Percentiles rank a stretch among this genome's conserved stretches.
phyloP scores from a whole-genome alignment of 1,139 yeast genomes.

The Spathaspora jeffriesii region DNA sequence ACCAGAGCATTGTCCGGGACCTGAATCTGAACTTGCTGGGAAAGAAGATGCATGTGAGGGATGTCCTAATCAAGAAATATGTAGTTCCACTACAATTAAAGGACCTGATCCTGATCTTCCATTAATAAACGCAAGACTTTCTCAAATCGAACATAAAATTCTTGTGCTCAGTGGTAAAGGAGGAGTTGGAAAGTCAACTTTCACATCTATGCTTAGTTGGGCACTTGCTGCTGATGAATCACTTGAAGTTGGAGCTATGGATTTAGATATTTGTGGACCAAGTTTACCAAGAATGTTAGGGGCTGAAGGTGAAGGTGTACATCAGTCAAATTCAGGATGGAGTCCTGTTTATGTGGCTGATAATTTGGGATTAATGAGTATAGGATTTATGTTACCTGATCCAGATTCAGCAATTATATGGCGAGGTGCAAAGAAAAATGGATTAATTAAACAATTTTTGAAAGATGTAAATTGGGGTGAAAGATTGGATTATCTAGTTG shows the following conservation, averaged over 20 bases:
- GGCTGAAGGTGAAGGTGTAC: constrained; percentile 83
- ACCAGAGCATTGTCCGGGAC: constrained; percentile 99
- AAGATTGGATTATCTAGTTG: constrained; percentile 76
- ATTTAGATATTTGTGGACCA: constrained; percentile 97
- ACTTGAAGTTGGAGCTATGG: constrained; percentile 94
- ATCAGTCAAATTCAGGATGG: constrained; percentile 92
- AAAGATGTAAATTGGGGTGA: constrained; percentile 98
- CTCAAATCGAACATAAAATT: constrained; percentile 76
- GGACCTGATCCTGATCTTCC: constrained; percentile 98
- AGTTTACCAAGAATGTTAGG: constrained; percentile 96
- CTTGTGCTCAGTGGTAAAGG: constrained; percentile 95
- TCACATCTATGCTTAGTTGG: constrained; percentile 94
- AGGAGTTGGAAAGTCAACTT: constrained; percentile 97
- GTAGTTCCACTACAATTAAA: constrained; percentile 79
- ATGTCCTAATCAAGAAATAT: constrained; percentile 90
- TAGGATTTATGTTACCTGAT: constrained; percentile 93
- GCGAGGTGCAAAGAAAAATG: constrained; percentile 96
- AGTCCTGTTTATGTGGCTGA: constrained; percentile 96
- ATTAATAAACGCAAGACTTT: constrained; percentile 65
- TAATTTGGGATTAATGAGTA: constrained; percentile 93
- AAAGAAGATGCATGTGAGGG: constrained; percentile 92
- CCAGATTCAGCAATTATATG: constrained; percentile 94
- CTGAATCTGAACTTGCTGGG: constrained; percentile 93
- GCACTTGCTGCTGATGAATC: constrained; percentile 90
- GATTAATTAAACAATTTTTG: constrained; percentile 88